These are phyloP conservation scores for Yamadazyma friedrichii DNA, from an alignment of 1,139 yeast genomes.

Conservation along the genomic window DNA sequence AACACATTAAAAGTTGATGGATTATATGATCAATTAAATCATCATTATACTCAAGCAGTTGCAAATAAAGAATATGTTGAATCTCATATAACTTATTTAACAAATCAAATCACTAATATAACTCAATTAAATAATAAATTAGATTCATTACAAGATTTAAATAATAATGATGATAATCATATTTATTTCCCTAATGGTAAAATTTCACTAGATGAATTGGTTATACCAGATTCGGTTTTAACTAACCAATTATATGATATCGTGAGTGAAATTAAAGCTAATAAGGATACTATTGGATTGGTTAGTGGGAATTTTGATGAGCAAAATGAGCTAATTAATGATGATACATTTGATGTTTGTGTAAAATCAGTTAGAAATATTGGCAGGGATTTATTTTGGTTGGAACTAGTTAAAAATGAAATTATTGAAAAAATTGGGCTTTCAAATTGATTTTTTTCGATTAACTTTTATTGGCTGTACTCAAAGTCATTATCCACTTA, in stretches of 20 bases:
- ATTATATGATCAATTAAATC: slow-evolving; percentile 31
- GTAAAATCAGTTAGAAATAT: slow-evolving; percentile 58
- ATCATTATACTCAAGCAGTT: slow-evolving; percentile 38
- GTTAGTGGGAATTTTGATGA: slow-evolving; percentile 51
- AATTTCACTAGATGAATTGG: slow-evolving; percentile 32
- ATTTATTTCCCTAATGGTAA: slow-evolving; percentile 19
- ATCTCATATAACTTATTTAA: slow-evolving; percentile 33
- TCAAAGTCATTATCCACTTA: too few species aligned
- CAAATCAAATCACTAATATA: slow-evolving; percentile 28
- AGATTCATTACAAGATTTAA: slow-evolving; percentile 22
- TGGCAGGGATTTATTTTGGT: slow-evolving; percentile 75
- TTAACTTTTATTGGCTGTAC: too few species aligned
- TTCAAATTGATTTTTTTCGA: neutral
- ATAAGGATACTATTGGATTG: slow-evolving; percentile 60
- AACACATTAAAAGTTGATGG: slow-evolving; percentile 26
- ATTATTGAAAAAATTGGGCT: slow-evolving; percentile 22
- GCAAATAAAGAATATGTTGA: slow-evolving; percentile 35
- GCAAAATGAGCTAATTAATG: slow-evolving; percentile 35
- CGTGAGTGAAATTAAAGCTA: slow-evolving; percentile 65
- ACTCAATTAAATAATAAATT: slow-evolving; percentile 26
- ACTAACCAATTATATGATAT: slow-evolving; percentile 57
- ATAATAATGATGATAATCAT: slow-evolving; percentile 19
- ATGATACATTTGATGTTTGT: slow-evolving; percentile 48
- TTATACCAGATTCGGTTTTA: slow-evolving; percentile 42
- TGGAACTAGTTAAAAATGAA: slow-evolving; percentile 36